These are phyloP conservation scores for Citrus sinensis DNA, from an alignment of 345 rosid species.

Conservation along the genomic window DNA sequence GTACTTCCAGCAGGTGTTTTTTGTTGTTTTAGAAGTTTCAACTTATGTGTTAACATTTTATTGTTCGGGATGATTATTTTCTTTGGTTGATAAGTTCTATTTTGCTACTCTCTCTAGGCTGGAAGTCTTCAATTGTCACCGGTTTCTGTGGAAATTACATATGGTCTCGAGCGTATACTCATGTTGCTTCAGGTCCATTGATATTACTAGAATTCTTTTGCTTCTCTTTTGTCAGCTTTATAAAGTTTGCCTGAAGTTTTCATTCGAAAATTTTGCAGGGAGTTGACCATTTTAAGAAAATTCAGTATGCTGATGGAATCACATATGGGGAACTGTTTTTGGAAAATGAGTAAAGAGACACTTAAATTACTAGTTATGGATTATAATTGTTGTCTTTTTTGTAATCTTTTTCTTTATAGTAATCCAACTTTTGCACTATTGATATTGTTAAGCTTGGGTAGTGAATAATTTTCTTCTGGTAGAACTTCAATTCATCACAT, in stretches of 20 bases:
- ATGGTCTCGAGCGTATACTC: conserved; percentile 95
- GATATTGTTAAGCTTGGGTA: not conserved
- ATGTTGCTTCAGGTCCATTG: conserved; percentile 90
- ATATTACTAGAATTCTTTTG: conserved; percentile 1
- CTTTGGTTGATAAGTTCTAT: not conserved
- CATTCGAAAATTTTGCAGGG: conserved; percentile 44
- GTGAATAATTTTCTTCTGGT: not conserved
- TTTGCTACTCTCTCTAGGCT: conserved; percentile 41
- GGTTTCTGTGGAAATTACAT: conserved; percentile 93
- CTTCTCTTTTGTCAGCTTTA: conserved; percentile 5
- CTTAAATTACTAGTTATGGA: not conserved
- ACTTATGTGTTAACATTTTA: not conserved
- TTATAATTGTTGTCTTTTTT: not conserved
- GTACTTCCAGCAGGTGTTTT: conserved; percentile 91
- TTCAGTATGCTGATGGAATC: conserved; percentile 87
- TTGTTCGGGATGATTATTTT: not conserved
- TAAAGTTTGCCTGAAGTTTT: conserved; percentile 27
- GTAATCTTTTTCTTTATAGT: not conserved
- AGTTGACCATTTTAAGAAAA: conserved; percentile 97
- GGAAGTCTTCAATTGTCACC: conserved; percentile 94
- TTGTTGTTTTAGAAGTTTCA: not conserved
- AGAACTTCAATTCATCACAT: not conserved
- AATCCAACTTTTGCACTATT: not conserved
- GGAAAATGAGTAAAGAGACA: conserved; percentile 79
- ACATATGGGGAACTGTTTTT: conserved; percentile 93